Percentiles rank a stretch among this genome's conserved stretches.
phyloP scores from a whole-genome alignment of 768 basidiomycete species.

The Sarcomyxa edulis region DNA sequence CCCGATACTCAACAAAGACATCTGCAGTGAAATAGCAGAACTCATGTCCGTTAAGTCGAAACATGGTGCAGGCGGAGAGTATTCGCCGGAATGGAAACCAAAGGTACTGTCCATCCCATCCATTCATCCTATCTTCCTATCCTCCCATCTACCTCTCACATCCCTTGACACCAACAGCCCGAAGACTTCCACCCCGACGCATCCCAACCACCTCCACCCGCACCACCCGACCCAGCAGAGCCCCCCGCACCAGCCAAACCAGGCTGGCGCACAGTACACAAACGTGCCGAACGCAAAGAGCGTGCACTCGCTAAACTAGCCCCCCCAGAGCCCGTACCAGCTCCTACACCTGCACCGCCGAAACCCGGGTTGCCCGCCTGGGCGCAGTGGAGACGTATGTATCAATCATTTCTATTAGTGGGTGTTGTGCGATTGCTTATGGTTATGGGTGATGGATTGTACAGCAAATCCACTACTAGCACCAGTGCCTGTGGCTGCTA shows the following conservation, averaged over 20 bases:
- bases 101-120: conserved; percentile 32
- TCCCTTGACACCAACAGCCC: conserved; percentile 13
- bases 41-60: conserved; percentile 81
- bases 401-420: not conserved
- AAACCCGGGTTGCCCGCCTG: conserved; percentile 65
- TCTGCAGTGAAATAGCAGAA: conserved; percentile 72
- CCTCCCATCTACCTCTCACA: conserved; percentile 3
- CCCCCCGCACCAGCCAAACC: conserved; percentile 51
- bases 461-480: conserved; percentile 63
- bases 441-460: conserved; percentile 1
- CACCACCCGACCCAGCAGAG: conserved; percentile 41
- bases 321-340: conserved; percentile 34
- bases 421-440: not conserved
- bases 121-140: conserved; percentile 6
- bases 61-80: conserved; percentile 76
- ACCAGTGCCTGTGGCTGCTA: conserved; percentile 36
- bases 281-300: conserved; percentile 51
- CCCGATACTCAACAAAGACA: not conserved
- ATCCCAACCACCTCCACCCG: conserved; percentile 35
- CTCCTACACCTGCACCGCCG: conserved; percentile 38
- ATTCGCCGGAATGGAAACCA: conserved; percentile 68
- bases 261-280: conserved; percentile 72
- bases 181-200: conserved; percentile 32
- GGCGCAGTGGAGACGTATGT: conserved; percentile 82
- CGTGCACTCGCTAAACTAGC: conserved; percentile 36